These are phyloP conservation scores for Hymenoscyphus repandus DNA, from an alignment of 2,329 filamentous ascomycete species.

Conservation along the genomic window DNA sequence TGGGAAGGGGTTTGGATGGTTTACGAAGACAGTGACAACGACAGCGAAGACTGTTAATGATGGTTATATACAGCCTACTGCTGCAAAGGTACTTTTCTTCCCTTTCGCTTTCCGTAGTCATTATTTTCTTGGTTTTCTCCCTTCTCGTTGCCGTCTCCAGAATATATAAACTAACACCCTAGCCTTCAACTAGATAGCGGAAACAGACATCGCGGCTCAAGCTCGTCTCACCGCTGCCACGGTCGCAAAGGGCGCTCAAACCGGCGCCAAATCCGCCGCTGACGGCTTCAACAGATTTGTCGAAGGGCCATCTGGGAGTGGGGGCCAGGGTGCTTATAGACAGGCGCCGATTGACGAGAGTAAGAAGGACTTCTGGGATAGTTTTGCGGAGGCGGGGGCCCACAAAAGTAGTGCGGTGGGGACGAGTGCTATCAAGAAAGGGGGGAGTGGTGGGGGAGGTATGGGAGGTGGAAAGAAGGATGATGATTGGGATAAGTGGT, in stretches of 20 bases:
- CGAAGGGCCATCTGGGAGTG: slow-evolving; percentile 54
- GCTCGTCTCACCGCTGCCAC: slow-evolving; percentile 58
- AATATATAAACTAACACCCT: slow-evolving; percentile 4
- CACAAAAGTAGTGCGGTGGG: slow-evolving; percentile 24
- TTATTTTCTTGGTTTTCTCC: slow-evolving; percentile 6
- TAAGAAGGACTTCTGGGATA: slow-evolving; percentile 88
- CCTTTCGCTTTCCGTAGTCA: not conserved
- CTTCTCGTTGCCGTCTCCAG: slow-evolving; percentile 2
- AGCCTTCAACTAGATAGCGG: slow-evolving; percentile 57
- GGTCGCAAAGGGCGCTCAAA: slow-evolving; percentile 60
- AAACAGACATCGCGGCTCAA: slow-evolving; percentile 70
- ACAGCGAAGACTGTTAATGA: slow-evolving; percentile 89
- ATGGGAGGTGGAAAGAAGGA: slow-evolving; percentile 38
- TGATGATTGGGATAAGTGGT: slow-evolving; percentile 56
- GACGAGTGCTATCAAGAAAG: slow-evolving; percentile 29
- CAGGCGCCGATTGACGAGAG: slow-evolving; percentile 48
- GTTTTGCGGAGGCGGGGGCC: slow-evolving; percentile 57
- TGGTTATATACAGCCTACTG: slow-evolving; percentile 86
- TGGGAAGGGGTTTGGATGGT: slow-evolving; percentile 92
- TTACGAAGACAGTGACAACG: slow-evolving; percentile 80
- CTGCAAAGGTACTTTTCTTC: slow-evolving; percentile 63
- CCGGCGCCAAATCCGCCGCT: slow-evolving; percentile 69
- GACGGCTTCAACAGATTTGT: slow-evolving; percentile 83
- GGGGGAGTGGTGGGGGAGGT: slow-evolving; percentile 12
- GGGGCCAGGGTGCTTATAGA: slow-evolving; percentile 29